Evolutionary conservation across 2,329 filamentous ascomycete genomes (phyloP), one percentile per base, ranked within the genome.

Genomic region (Shiraia sp.): DNA sequence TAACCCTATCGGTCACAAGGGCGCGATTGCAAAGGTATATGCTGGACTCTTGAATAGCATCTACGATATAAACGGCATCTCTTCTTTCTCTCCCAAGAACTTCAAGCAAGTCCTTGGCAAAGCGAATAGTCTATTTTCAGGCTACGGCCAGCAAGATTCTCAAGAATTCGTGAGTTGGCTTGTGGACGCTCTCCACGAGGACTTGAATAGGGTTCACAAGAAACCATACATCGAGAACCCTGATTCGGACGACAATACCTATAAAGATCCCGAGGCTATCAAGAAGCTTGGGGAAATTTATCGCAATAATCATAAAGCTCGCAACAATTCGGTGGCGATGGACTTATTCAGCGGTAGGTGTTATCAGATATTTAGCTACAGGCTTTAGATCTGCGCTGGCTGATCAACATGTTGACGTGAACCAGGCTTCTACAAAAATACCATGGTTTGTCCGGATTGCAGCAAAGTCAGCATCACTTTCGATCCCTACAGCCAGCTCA

Each of bases 171-270:
- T 99, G 14, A 90, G 93, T 28, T 97, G 96, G 67, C 78, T 99
- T 10, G 83, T 99, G 6, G 93, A 99, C 68, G 92, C 88, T 4
- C 77, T 99, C 1, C 92, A 97, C 59, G 93, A 99, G 69, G 93
- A 99, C 66, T 75, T 99, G 29, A 99, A 95, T 65, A 84, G 93
- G 8, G 87, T 99, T 51, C 83, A 87, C 64, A 92, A 95, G 73
- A 99, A 99, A 73, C 93, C 93, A 1, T 96, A 97, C 68, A 92
- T 95, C 32, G 90, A 96, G 70, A 96, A 97, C 69, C 93, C 93
- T 0, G 93, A 99, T 65, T 97, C 92, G 0, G 96, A 95, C 0
- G 93, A 99, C 66, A 90, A 93, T 50, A 97, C 95, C 81, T 87
- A 96, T 48, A 81, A 87, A 53, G 83, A 97, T 61, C 85, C 83